A percentile compares a stretch with the other conserved stretches of the same genome.
These are phyloP conservation scores for Trichosporon inkin DNA, from an alignment of 1,284 basidiomycete genomes.

Conservation along the genomic window DNA sequence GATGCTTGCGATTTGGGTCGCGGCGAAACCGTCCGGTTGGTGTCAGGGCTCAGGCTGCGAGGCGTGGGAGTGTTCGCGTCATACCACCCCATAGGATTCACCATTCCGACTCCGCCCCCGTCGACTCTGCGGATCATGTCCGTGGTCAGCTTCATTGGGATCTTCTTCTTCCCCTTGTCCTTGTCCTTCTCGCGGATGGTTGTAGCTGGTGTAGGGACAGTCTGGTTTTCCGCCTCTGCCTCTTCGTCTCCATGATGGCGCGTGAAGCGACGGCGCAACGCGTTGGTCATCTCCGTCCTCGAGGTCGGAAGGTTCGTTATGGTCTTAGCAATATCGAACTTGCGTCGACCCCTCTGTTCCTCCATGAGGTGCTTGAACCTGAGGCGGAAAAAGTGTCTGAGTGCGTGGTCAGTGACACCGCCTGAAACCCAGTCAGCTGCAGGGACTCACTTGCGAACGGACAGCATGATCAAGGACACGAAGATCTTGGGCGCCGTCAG, in stretches of 20 bases:
- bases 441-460: slow-evolving; percentile 39
- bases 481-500: slow-evolving; percentile 31
- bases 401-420: neutral
- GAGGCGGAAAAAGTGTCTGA: slow-evolving; percentile 68
- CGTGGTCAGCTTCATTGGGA: slow-evolving; percentile 55
- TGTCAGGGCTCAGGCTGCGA: neutral
- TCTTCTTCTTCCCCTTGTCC: slow-evolving; percentile 35
- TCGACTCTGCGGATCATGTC: slow-evolving; percentile 80
- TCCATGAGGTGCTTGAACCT: slow-evolving; percentile 67
- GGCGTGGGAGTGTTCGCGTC: slow-evolving; percentile 26
- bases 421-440: neutral
- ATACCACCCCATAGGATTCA: slow-evolving; percentile 68
- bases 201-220: neutral
- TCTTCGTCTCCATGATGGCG: neutral
- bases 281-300: slow-evolving; percentile 14
- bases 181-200: slow-evolving; percentile 3
- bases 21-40: slow-evolving; percentile 3
- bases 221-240: neutral
- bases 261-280: slow-evolving; percentile 33
- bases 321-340: slow-evolving; percentile 34
- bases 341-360: slow-evolving; percentile 33
- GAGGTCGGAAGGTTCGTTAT: slow-evolving; percentile 33
- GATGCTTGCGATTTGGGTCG: neutral
- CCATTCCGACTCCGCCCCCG: slow-evolving; percentile 69
- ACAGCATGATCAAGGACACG: slow-evolving; percentile 50